A percentile compares a stretch with the other conserved stretches of the same genome.
Conservation (phyloP, 305 asterid genomes). For the Solanum hybrid region DNA sequence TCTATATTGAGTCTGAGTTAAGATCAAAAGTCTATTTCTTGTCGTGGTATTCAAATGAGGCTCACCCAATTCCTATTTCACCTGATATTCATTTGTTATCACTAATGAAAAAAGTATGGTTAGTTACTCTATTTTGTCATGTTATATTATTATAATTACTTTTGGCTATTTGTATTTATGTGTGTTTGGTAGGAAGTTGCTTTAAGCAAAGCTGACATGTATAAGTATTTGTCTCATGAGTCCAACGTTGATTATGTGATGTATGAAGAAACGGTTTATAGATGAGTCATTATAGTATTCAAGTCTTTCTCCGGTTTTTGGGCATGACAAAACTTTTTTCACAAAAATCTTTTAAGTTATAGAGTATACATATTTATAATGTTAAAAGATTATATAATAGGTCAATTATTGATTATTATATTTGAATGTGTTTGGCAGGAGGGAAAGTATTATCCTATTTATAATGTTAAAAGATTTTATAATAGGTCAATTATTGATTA, state of each 20-base stretch:
- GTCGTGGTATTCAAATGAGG: background rate
- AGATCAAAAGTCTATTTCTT: background rate
- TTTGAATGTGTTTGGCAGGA: background rate
- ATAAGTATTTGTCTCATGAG: background rate
- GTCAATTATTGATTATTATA: background rate
- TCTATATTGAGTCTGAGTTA: accelerated
- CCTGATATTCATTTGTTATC: background rate
- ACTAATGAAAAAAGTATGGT: background rate
- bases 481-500: too few relatives aligned
- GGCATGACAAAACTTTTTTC: background rate
- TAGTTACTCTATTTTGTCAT: background rate
- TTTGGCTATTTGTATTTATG: background rate
- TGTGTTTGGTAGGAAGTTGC: background rate
- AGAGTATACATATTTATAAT: background rate
- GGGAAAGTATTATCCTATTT: background rate
- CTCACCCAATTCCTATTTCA: background rate
- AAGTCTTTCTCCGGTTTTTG: background rate
- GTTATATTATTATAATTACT: background rate
- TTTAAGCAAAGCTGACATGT: background rate
- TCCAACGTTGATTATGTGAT: background rate
- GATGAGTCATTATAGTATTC: background rate
- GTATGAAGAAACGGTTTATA: background rate
- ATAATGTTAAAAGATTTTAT: too few relatives aligned
- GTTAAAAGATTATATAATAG: background rate
- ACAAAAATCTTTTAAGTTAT: background rate